Base-by-base conservation (phyloP, 164 flowering plant species). In the Aristolochia fimbriata region DNA sequence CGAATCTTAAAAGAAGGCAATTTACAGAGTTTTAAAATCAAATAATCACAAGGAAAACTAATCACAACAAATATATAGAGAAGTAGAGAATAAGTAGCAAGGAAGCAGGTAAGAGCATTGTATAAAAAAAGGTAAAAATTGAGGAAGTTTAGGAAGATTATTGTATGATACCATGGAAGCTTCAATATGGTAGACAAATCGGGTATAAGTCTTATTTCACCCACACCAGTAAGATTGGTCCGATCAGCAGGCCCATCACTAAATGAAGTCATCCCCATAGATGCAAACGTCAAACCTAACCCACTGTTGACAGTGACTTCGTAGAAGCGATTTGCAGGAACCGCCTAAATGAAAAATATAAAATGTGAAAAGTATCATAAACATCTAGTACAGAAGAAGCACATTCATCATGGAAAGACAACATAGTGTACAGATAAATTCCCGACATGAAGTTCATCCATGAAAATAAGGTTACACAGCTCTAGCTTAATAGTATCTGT, bases 131-230 rank as follows among this genome's bases (percentile, higher is more conserved):
- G n/a, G n/a, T n/a, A n/a, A n/a, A n/a, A n/a, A 27, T 27, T 27
- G 30, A 27, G 5, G 30, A 27, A 5, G n/a, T n/a, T 3, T 13
- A 14, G 41, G 43, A 58, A 52, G 17, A 25, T 31, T n/a, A 27
- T 66, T 51, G 30, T 54, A 3, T 61, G 21, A 27, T 86, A 93
- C 99, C 99, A 93, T 70, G 97, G 97, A 66, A 93, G 76, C 74
- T 58, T 74, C 66, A 72, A 50, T 71, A 71, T 82, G 45, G 96
- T 93, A 61, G 88, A 79, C 60, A 85, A 62, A 74, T 93, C 99
- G 61, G 99, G 96, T 57, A 88, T 76, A 55, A 93, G 63, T 70
- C 99, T 83, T 68, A 83, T 85, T 83, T 90, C 99, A 63, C 97
- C 99, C 41, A 76, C 80, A 49, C 80, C 96, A 65, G 81, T 82